Base-by-base conservation (phyloP, 208 protist species). In the Leishmania gerbilli region DNA sequence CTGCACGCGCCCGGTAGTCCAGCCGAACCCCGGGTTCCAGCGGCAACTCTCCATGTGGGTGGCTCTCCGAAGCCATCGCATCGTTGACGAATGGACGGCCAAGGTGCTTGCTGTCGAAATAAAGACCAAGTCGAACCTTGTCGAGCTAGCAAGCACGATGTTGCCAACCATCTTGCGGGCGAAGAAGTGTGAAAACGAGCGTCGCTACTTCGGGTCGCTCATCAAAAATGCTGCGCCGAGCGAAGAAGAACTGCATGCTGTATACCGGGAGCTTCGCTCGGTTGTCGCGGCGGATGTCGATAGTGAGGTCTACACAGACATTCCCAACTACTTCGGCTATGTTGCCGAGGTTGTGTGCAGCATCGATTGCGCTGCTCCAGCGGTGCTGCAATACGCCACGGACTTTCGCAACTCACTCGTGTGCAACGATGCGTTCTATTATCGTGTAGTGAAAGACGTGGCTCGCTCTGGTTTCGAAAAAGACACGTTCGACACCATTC, bases 1-100 rank as follows among this genome's bases (percentile, higher is more conserved):
- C 74, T 88, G 79, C 68, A 83, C 82, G 1, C 80, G 94, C 19
- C 83, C 92, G 0, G 85, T 96, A 0, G 87, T 94, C 17, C 89
- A 90, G 81, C 94, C 94, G 1, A 97, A 97, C 71, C 83, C 84
- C 2, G 94, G 94, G 0, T 97, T 97, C 86, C 86, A 85, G 56
- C 76, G 71, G n/a, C 91, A 95, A 71, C 80, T 97, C 56, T 69
- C 80, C 53, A 60, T 92, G 15, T 97, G 91, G 91, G 89, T 92
- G 65, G 42, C 79, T 9, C 56, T 87, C 47, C 64, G 80, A 47
- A 86, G 86, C 75, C 89, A 87, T 74, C 92, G 92, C 58, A 83
- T 95, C 49, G 77, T 88, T 31, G 91, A 96, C 79, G 87, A 87
- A 47, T 76, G 90, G 67, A 89, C 92, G 4, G 90, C 90, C 1